Base-by-base conservation (phyloP, 495 filamentous ascomycete genomes). In the Pyronema domesticum region DNA sequence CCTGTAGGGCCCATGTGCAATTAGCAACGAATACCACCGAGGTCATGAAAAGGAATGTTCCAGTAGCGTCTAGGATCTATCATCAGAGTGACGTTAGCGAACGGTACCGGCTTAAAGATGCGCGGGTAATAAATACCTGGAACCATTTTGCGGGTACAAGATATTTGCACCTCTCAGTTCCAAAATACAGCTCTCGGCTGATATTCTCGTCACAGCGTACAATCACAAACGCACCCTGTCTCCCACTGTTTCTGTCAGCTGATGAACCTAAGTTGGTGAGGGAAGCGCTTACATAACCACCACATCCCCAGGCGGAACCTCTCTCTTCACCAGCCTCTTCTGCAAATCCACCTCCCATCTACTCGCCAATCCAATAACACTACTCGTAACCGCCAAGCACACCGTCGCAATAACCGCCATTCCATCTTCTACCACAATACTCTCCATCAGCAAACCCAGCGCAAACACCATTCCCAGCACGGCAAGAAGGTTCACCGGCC, bases 141-240 rank as follows among this genome's bases (percentile, higher is more conserved):
- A 75, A 73, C 18, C 60, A 58, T 1, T 52, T 57, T 0, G 69
- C 70, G 18, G 55, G 49, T 6, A 78, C 70, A 34, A 69, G 67
- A 53, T 79, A 76, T 17, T 70, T 60, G 66, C 77, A 79, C 55
- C 72, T 66, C 55, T 80, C 76, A 0, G 75, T 76, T 30, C 76
- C 76, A 8, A 67, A 71, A 61, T 83, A 83, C 1, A 85, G 71
- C 65, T 82, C 77, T 14, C 80, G 71, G 6, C 79, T 74, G 7
- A 83, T 72, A 7, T 79, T 72, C 65, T 83, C 81, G 10, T 71
- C 69, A 59, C 81, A 83, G 40, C 72, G 68, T 19, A 85, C 67
- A 14, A 80, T 59, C 1, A 83, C 55, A 55, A 85, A 80, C 1
- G 74, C 78, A 4, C 80, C 80, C 54, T 76, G 68, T 7, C 77